Conservation (phyloP, 2,329 filamentous ascomycete species). For the Alternaria dauci region DNA sequence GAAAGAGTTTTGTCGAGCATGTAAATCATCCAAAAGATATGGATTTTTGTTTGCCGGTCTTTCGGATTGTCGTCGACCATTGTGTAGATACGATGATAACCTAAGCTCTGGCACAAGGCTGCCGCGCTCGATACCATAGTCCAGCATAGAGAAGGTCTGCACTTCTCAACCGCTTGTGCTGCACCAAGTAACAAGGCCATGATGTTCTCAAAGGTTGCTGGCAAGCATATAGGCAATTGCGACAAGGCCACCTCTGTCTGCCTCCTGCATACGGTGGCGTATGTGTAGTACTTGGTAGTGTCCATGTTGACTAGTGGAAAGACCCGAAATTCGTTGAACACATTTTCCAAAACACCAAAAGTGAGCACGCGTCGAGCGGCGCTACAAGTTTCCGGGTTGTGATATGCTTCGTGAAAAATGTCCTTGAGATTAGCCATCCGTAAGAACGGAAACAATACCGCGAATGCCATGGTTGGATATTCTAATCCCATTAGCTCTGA, state of each 20-base stretch:
- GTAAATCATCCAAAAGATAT: conserved; percentile 51
- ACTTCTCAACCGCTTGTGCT: conserved; percentile 45
- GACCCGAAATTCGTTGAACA: conserved; percentile 39
- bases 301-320: conserved; percentile 27
- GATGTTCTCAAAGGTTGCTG: conserved; percentile 49
- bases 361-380: conserved; percentile 39
- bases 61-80: conserved; percentile 46
- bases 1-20: conserved; percentile 52
- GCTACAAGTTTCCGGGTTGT: conserved; percentile 27
- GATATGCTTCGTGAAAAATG: conserved; percentile 38
- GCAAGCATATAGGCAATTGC: conserved; percentile 45
- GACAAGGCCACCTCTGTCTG: conserved; percentile 55
- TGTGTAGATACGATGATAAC: conserved; percentile 48
- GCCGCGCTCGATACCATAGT: conserved; percentile 43
- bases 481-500: conserved; percentile 22
- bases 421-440: conserved; percentile 37
- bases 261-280: conserved; percentile 39
- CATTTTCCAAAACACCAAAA: conserved; percentile 41
- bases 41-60: conserved; percentile 39
- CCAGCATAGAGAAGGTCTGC: conserved; percentile 49
- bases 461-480: conserved; percentile 44
- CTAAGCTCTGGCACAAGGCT: conserved; percentile 42
- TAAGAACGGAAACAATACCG: conserved; percentile 44
- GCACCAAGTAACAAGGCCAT: conserved; percentile 45
- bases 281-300: conserved; percentile 10